A percentile compares a stretch with the other conserved stretches of the same genome.
These are phyloP conservation scores for Cutaneotrichosporon dermatis DNA, from an alignment of 1,284 basidiomycete species.

Conservation along the genomic window DNA sequence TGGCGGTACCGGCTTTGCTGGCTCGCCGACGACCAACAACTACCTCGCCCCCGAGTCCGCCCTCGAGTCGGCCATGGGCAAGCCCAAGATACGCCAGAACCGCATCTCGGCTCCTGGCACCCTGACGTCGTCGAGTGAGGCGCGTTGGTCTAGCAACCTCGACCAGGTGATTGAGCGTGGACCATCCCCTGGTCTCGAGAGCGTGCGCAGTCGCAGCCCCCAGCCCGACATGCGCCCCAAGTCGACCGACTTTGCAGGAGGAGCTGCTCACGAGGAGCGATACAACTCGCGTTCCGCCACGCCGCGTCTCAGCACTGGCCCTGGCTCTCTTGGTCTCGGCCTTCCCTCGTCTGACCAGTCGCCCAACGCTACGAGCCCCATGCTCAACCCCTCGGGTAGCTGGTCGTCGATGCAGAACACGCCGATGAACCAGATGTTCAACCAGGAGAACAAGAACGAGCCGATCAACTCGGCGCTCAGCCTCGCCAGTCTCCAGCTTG, in stretches of 20 bases:
- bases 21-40: slow-evolving; percentile 62
- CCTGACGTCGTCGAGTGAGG: slow-evolving; percentile 58
- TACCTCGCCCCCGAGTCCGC: slow-evolving; percentile 53
- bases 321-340: slow-evolving; percentile 32
- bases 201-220: slow-evolving; percentile 38
- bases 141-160: slow-evolving; percentile 62
- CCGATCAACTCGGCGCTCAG: slow-evolving; percentile 36
- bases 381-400: slow-evolving; percentile 63
- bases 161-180: slow-evolving; percentile 80
- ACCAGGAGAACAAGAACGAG: slow-evolving; percentile 42
- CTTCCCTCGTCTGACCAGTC: slow-evolving; percentile 27
- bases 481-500: slow-evolving; percentile 55
- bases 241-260: slow-evolving; percentile 78
- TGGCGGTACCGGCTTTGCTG: slow-evolving; percentile 60
- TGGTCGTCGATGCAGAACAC: slow-evolving; percentile 99
- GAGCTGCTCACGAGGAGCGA: slow-evolving; percentile 14
- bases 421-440: slow-evolving; percentile 85
- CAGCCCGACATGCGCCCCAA: slow-evolving; percentile 61
- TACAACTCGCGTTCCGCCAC: slow-evolving; percentile 30
- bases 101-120: slow-evolving; percentile 87
- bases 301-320: slow-evolving; percentile 33
- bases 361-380: slow-evolving; percentile 52
- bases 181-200: slow-evolving; percentile 52
- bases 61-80: slow-evolving; percentile 28
- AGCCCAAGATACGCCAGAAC: slow-evolving; percentile 53